A percentile compares a stretch with the other conserved stretches of the same genome.
phyloP scores from a whole-genome alignment of 768 basidiomycete genomes.

The Ramaria rubella region DNA sequence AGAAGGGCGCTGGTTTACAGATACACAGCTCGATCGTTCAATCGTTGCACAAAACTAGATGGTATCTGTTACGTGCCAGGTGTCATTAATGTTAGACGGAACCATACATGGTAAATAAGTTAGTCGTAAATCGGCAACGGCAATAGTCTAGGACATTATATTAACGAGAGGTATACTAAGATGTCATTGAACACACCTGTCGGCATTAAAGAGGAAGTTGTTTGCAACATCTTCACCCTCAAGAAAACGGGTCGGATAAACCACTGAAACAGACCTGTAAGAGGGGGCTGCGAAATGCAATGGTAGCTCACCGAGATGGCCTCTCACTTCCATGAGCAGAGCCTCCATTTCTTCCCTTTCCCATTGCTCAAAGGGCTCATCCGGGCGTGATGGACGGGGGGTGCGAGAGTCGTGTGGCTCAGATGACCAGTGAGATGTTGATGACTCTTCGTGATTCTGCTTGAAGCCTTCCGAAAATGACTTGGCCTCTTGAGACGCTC shows the following conservation, averaged over 20 bases:
- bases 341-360: conserved; percentile 90
- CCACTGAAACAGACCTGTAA: conserved; percentile 41
- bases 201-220: conserved; percentile 91
- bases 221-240: conserved; percentile 90
- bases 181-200: conserved; percentile 42
- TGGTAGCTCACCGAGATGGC: conserved; percentile 68
- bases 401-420: conserved; percentile 31
- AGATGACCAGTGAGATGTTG: too few relatives aligned
- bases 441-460: too few relatives aligned
- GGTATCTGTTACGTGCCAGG: too few relatives aligned
- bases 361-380: conserved; percentile 73
- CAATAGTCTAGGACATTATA: conserved; percentile 40
- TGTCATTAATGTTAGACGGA: too few relatives aligned
- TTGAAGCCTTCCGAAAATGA: conserved; percentile 16
- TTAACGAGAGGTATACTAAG: conserved; percentile 9
- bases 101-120: conserved; percentile 9
- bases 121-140: conserved; percentile 72
- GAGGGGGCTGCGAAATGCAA: background rate
- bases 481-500: conserved; percentile 20
- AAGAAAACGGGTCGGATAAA: conserved; percentile 80
- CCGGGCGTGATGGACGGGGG: conserved; percentile 38
- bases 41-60: too few relatives aligned
- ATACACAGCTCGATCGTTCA: too few relatives aligned
- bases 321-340: conserved; percentile 65
- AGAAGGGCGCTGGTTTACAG: too few relatives aligned